Evolutionary conservation across 257 asterid species (phyloP), one percentile per base, ranked within the genome.

Genomic region (Solanum sejunctum): DNA sequence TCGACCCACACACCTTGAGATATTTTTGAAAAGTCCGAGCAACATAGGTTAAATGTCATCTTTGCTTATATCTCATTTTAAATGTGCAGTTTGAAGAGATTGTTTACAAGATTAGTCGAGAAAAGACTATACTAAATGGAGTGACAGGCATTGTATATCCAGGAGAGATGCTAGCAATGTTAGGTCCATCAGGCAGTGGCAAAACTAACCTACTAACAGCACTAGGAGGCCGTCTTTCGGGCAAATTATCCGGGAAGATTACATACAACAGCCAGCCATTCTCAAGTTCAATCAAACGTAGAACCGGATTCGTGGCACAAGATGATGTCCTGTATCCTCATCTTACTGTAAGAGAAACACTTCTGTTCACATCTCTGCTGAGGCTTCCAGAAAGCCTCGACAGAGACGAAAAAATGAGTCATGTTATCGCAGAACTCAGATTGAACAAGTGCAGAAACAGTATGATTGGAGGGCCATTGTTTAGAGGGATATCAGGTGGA

Each of bases 101-200:
- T 23, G 97, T 93, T 70, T 95, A 92, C 92, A 95, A 93, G 84
- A 92, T 97, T 32, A 88, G 86, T 16, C 79, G 21, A 39, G 92
- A 90, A 88, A 83, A 93, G 88, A 92, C 94, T 8, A 95, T 97
- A 82, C 94, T 97, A 26, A 97, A 95, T 55, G 98, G 98, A 32
- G 88, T 95, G 58, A 91, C 98, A n/a, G 98, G 99, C 16, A 89
- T 87, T 89, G 98, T 95, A 2, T 91, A 90, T 57, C 99, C 98
- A 1, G 98, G 99, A 43, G 99, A 97, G 89, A 92, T 97, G 73
- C 89, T 95, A 26, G 98, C 98, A 13, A 95, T 97, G 99, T 91
- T 97, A 1, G 99, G 99, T 11, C 99, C 99, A 72, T 95, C 98
- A 6, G 98, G 98, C 52, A 95, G 98, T 81, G 99, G 99, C 7